Conservation (phyloP, 129 eudicot genomes). For the Tanacetum coccineum region DNA sequence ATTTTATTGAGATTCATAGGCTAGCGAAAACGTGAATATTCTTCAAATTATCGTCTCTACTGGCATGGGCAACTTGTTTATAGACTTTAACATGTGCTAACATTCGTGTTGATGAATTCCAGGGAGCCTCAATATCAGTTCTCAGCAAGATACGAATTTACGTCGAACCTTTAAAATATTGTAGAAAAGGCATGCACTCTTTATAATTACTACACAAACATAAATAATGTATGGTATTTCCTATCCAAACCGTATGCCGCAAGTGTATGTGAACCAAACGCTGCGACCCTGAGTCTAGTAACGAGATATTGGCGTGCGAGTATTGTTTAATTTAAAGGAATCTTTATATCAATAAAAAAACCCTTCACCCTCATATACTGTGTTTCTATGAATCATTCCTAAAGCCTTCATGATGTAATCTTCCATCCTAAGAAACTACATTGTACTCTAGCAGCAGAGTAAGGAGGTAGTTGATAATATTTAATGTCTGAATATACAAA, state of each 20-base stretch:
- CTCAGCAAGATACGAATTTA: conserved; percentile 54
- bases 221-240: conserved; percentile 6
- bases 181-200: conserved; percentile 20
- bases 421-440: not conserved
- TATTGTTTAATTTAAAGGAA: not conserved
- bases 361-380: not conserved
- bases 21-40: not conserved
- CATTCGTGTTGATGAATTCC: conserved; percentile 18
- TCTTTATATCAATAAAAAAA: not conserved
- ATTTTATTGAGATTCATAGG: not conserved
- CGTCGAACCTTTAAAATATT: conserved; percentile 38
- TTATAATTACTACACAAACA: not conserved
- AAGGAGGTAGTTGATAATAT: conserved; percentile 13
- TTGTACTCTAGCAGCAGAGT: conserved; percentile 12
- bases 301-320: not conserved
- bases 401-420: conserved; percentile 8
- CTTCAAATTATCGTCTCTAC: not conserved
- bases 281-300: not conserved
- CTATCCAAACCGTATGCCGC: not conserved
- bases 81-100: conserved; percentile 1
- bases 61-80: not conserved
- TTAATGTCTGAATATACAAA: conserved; percentile 4
- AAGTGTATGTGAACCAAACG: not conserved
- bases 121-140: conserved; percentile 69
- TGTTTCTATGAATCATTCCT: not conserved